Evolutionary conservation across 192 early-diverging fungal genomes (phyloP), one percentile per base, ranked within the genome.

Genomic region (Coemansia sp.): DNA sequence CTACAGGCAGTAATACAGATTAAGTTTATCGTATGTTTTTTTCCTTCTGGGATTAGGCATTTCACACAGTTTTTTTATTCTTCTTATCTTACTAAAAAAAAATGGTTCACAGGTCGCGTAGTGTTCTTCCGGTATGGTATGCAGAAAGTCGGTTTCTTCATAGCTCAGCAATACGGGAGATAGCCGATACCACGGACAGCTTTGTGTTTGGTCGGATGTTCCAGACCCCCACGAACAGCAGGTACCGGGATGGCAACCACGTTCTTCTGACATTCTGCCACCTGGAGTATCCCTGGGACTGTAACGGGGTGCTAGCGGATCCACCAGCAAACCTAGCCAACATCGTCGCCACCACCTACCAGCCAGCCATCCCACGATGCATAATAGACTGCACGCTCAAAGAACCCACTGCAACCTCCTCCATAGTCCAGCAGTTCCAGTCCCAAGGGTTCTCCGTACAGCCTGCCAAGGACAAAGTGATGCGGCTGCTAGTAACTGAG

Each of bases 271-370:
- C 41, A 19, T 71, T 71, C 18, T 71, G 61, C 26, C 61, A 71
- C 31, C 57, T 71, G 6, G 69, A 71, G 53, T 71, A 57, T 38
- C 69, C 69, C 5, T 61, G 53, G 57, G 69, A 64, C 62, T 56
- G 61, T 23, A 56, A 30, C 14, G 58, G 53, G 7, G 30, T 41
- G 16, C 43, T 71, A 5, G 39, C 62, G 3, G 69, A 71, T 23
- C 69, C 69, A 30, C 69, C 69, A 2, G 11, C n/a, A 13, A 42
- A 53, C 6, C 63, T 71, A 30, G 44, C 69, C 8, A 35, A 36
- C 14, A 60, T 64, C 3, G 51, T 50, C 1, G 20, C 14, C 13
- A 16, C 33, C 26, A 44, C 47, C 13, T 56, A 47, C 33, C 5
- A 20, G 35, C 16, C 21, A 0, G 53, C 50, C 1, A 33, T 56